phyloP scores from a whole-genome alignment of 257 asterid species.

The Linderniella brevidens region DNA sequence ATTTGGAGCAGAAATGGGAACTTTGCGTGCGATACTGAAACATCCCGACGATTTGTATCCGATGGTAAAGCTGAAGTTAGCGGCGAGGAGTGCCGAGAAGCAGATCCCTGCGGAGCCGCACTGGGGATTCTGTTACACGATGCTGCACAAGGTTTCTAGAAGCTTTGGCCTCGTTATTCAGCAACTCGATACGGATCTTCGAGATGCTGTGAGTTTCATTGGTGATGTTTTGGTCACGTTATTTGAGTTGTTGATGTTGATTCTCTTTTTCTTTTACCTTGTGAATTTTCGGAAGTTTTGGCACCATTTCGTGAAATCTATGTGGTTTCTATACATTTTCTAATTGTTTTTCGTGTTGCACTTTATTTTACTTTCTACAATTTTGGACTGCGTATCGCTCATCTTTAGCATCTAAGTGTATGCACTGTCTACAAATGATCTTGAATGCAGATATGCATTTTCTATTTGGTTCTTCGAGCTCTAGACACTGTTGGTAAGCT shows the following conservation, averaged over 20 bases:
- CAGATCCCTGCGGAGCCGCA: constrained; percentile 88
- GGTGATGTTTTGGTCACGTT: neutral
- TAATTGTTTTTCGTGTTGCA: too few species aligned
- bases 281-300: neutral
- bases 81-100: constrained; percentile 54
- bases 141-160: constrained; percentile 88
- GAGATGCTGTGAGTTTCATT: constrained; percentile 69
- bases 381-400: too few species aligned
- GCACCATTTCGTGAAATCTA: too few species aligned
- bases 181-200: constrained; percentile 88
- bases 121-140: constrained; percentile 83
- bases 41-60: constrained; percentile 88
- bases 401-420: too few species aligned
- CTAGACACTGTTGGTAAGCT: constrained; percentile 96
- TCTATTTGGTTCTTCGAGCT: constrained; percentile 95
- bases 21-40: constrained; percentile 49
- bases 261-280: neutral
- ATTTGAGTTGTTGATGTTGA: too few species aligned
- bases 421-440: neutral
- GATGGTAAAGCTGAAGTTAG: constrained; percentile 63
- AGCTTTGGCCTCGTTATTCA: constrained; percentile 80
- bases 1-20: constrained; percentile 29
- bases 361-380: too few species aligned
- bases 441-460: constrained; percentile 68
- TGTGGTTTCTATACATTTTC: too few species aligned